phyloP scores from a whole-genome alignment of 2,329 filamentous ascomycete genomes.

The Phaeoacremonium minimum region DNA sequence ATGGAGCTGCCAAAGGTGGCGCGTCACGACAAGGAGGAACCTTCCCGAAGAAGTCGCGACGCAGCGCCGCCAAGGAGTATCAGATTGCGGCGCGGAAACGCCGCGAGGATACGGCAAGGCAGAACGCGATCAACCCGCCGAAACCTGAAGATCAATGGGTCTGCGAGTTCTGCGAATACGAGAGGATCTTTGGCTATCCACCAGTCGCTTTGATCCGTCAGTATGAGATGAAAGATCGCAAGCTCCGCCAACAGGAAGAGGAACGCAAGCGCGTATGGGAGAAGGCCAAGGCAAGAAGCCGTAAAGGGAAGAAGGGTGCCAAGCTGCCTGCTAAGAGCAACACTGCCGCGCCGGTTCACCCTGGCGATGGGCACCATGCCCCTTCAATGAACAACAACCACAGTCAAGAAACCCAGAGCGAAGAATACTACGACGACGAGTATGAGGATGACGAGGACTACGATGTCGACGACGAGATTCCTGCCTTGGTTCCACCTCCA shows the following conservation, averaged over 20 bases:
- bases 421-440: constrained; percentile 10
- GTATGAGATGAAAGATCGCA: constrained; percentile 92
- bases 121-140: constrained; percentile 72
- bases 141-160: constrained; percentile 77
- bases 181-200: constrained; percentile 86
- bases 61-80: constrained; percentile 67
- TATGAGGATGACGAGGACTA: constrained; percentile 8
- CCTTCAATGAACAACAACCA: constrained; percentile 17
- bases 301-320: constrained; percentile 79
- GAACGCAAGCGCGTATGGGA: constrained; percentile 81
- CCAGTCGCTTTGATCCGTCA: constrained; percentile 81
- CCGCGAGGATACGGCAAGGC: constrained; percentile 70
- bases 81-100: constrained; percentile 72
- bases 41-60: constrained; percentile 58
- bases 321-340: constrained; percentile 57
- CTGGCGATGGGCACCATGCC: constrained; percentile 6
- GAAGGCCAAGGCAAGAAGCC: constrained; percentile 89
- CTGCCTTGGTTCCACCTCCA: constrained; percentile 3
- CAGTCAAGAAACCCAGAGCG: constrained; percentile 11
- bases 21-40: constrained; percentile 28
- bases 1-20: constrained; percentile 28
- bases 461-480: constrained; percentile 5
- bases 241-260: constrained; percentile 77
- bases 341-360: constrained; percentile 11
- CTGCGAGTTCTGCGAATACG: constrained; percentile 97